Percentiles rank a stretch among this genome's conserved stretches.
These are phyloP conservation scores for Beauveria asiatica DNA, from an alignment of 2,329 filamentous ascomycete genomes.

Conservation along the genomic window DNA sequence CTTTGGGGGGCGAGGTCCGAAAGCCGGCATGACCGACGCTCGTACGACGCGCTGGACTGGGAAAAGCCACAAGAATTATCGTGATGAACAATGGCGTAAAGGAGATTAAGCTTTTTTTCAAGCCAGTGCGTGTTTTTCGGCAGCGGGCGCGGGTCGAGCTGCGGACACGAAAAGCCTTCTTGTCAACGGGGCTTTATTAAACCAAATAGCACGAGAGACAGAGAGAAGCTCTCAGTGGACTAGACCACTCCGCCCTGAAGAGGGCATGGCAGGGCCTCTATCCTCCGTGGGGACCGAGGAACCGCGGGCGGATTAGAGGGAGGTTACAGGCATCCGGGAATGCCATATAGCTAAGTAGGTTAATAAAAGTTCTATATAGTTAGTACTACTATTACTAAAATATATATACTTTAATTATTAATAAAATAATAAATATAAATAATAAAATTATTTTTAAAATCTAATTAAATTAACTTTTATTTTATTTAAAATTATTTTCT, in stretches of 20 bases:
- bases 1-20: neutral
- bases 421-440: too few species aligned
- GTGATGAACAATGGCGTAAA: neutral
- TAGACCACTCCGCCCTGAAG: neutral
- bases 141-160: neutral
- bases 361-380: too few species aligned
- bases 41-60: neutral
- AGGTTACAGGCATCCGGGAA: neutral
- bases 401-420: too few species aligned
- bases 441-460: too few species aligned
- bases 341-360: too few species aligned
- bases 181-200: neutral
- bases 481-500: too few species aligned
- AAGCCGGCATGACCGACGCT: constrained; percentile 4
- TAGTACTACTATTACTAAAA: too few species aligned
- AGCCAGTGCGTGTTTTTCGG: neutral
- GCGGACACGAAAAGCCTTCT: neutral
- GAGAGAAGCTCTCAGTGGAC: neutral
- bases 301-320: neutral
- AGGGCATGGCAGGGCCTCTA: neutral
- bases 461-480: too few species aligned
- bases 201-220: neutral
- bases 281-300: neutral
- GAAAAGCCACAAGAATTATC: neutral
- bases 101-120: neutral